Evolutionary conservation across 768 basidiomycete genomes (phyloP).

Genomic region (Paxillus ammoniavirescens): DNA sequence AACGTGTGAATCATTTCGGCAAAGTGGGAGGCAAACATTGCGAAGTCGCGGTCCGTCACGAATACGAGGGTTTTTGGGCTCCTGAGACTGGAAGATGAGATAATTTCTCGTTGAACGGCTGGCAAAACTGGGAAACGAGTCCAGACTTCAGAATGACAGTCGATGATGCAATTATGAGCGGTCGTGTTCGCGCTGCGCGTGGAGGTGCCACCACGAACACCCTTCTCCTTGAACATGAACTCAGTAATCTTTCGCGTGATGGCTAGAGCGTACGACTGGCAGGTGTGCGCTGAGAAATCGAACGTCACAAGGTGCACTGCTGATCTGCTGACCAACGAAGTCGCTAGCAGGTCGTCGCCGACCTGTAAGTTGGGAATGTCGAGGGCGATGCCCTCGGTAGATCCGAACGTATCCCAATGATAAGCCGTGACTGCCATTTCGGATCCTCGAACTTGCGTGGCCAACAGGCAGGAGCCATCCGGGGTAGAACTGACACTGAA

Average conservation of each 20-base stretch:
- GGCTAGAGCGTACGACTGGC: slow-evolving; percentile 42
- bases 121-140: slow-evolving; percentile 58
- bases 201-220: slow-evolving; percentile 13
- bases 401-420: slow-evolving; percentile 55
- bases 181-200: slow-evolving; percentile 17
- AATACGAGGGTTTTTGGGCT: slow-evolving; percentile 40
- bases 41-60: slow-evolving; percentile 38
- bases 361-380: slow-evolving; percentile 25
- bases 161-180: slow-evolving; percentile 49
- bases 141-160: slow-evolving; percentile 58
- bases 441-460: slow-evolving; percentile 20
- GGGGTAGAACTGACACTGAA: slow-evolving; percentile 40
- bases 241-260: slow-evolving; percentile 53
- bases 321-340: slow-evolving; percentile 41
- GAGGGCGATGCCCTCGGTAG: slow-evolving; percentile 38
- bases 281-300: slow-evolving; percentile 25
- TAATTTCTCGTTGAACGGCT: slow-evolving; percentile 46
- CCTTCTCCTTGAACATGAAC: slow-evolving; percentile 50
- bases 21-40: slow-evolving; percentile 43
- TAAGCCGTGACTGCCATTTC: slow-evolving; percentile 34
- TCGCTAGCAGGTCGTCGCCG: slow-evolving; percentile 30
- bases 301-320: slow-evolving; percentile 42
- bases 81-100: slow-evolving; percentile 34
- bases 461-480: slow-evolving; percentile 47
- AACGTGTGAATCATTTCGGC: slow-evolving; percentile 43